Base-by-base conservation (phyloP, 345 rosid genomes). In the Abelmoschus esculentus region DNA sequence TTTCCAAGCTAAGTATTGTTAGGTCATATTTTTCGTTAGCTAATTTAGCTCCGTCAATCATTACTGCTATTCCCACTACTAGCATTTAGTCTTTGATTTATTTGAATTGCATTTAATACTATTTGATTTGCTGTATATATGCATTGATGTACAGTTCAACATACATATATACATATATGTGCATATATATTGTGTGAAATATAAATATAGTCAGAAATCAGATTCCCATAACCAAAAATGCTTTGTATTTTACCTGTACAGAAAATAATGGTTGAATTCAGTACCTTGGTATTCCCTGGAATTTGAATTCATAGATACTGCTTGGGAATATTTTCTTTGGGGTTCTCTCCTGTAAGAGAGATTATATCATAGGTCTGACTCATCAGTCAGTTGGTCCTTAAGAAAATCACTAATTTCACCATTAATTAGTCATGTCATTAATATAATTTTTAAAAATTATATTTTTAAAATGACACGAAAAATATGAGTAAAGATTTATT, bases 1-100 rank as follows among this genome's bases (percentile, higher is more conserved):
- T 66, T 66, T 47, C 55, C 4, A 44, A 42, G 19, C 14, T 46
- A 50, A 26, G 22, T 62, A 18, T 22, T 10, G 36, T 13, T 46
- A 38, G 64, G 32, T 56, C 10, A 47, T 22, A 5, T 19, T 67
- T 53, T 73, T 52, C 8, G 8, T 32, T 32, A 31, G 40, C 32
- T 40, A 40, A 42, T 49, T 40, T 49, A 7, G 14, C 57, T 32
- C 3, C 26, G 57, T 6, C 22, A 26, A 56, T 56, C 12, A 56
- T 56, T 19, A 14, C 52, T 47, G 14, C 6, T 12, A 14, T 47
- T 61, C 9, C 47, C n/a, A n/a, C 42, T 19, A 42, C n/a, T 6
- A 12, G 38, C 60, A 67, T 52, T 52, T 67, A 67, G 61, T 61
- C 19, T 53, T 52, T 18, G 31, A 67, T 67, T 67, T 52, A 53